Base-by-base conservation (phyloP, 345 rosid species). In the Isatis tinctoria region DNA sequence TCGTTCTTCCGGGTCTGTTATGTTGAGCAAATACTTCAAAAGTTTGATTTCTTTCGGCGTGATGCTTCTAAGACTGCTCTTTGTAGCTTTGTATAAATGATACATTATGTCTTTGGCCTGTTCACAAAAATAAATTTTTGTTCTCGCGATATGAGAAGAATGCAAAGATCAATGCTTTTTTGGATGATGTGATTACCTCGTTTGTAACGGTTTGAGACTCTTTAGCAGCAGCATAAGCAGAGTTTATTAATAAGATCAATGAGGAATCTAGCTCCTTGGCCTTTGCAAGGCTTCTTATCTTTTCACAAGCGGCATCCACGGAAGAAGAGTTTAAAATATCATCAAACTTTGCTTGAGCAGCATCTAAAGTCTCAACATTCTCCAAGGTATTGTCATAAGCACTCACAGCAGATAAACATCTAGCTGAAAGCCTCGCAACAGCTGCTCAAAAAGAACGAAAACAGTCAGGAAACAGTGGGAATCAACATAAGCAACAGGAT, bases 61-160 rank as follows among this genome's bases (percentile, higher is more conserved):
- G 37, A 94, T 91, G 83, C 96, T 87, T 78, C 92, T 87, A 13
- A 94, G 87, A 70, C 95, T 88, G 84, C 87, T 90, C 83, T 91
- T 91, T 60, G 91, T 85, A 30, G 90, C 86, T 79, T 86, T 90
- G 81, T 91, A 94, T 63, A 91, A 71, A 2, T 36, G 78, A 80
- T 86, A 88, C 98, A 94, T 91, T 60, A 94, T 84, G 20, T 90
- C 96, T 71, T 91, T 94, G 4, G 88, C 96, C 98, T 94, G 74
- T 52, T 28, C 20, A 13, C 59, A 37, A 6, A 40, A 2, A 36
- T 3, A 18, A 13, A 27, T 8, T 6, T 5, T 67, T 45, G 18
- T n/a, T 44, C 8, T 26, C n/a, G 24, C 0, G 53, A 45, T 36
- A 37, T 33, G 49, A 78, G 39, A 52, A 60, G 41, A 22, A 4